Conservation (phyloP, 345 rosid species). For the Lumnitzera racemosa region DNA sequence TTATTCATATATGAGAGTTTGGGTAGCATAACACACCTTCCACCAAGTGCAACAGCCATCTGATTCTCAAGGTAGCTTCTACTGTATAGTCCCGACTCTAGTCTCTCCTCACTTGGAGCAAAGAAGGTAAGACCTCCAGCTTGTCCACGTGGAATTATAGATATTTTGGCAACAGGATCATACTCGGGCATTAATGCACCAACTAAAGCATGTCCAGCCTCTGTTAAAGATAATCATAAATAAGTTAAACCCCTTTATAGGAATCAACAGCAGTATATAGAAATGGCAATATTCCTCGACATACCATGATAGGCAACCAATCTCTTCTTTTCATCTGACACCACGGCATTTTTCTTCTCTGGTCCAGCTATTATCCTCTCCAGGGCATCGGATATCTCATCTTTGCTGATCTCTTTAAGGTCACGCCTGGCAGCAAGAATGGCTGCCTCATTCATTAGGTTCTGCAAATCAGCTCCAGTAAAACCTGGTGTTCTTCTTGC, state of each 20-base stretch:
- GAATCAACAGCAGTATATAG: no score
- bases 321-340: conserved; percentile 86
- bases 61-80: conserved; percentile 97
- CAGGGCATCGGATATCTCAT: conserved; percentile 92
- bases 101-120: conserved; percentile 96
- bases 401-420: conserved; percentile 96
- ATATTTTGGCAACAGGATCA: conserved; percentile 93
- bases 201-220: conserved; percentile 97
- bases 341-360: conserved; percentile 96
- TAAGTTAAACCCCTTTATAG: no score
- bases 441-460: conserved; percentile 97
- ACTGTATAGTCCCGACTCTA: conserved; percentile 95
- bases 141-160: conserved; percentile 95
- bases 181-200: conserved; percentile 98
- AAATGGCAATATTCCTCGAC: not conserved
- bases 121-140: conserved; percentile 97
- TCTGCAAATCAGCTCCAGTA: conserved; percentile 94
- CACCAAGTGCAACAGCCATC: conserved; percentile 98
- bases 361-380: conserved; percentile 99
- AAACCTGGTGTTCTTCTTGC: conserved; percentile 95
- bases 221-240: conserved; percentile 22
- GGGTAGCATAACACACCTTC: conserved; percentile 51
- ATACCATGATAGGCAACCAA: conserved; percentile 92
- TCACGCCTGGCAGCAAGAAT: conserved; percentile 96
- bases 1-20: not conserved